Evolutionary conservation across 352 stramenopile species (phyloP), one percentile per base, ranked within the genome.

Genomic region (Phytophthora quininea): DNA sequence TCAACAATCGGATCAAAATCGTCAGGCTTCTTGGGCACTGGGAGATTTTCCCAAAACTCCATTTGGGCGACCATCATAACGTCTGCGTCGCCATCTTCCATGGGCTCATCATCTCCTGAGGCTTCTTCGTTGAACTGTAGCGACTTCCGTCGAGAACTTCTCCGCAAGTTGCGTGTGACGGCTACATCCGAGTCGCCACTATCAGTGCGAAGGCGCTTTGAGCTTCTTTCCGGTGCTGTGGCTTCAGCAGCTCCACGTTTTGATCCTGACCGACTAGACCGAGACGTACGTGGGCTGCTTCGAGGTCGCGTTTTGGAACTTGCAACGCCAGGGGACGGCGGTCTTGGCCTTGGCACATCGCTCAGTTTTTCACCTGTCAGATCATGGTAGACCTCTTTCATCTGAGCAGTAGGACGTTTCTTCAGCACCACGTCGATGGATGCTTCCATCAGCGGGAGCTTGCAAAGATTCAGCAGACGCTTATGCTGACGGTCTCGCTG

Each of bases 401-500:
- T 95, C 12, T 77, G 53, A 1, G 78, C 54, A 1, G 76, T 89
- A 10, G 86, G 87, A 1, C 80, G 78, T 67, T 84, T 93, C 68
- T 93, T 93, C 19, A 92, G 54, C 4, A 94, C 63, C 46, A 94
- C 77, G 31, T 95, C 83, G 7, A 92, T 82, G 14, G 77, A 86
- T 24, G 79, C 60, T 40, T 89, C 75, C 83, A 93, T 87, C 24
- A 86, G 79, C 37, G 79, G 80, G 31, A 90, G 62, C 49, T 77
- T 74, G 59, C 71, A 91, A 0, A 87, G 15, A 59, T 86, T 89
- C 37, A 94, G 60, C 53, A 95, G 58, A 19, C 87, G 82, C 59
- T 93, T 95, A 35, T 92, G 88, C 60, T 91, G 86, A n/a, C 88
- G 82, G 67, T 96, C 89, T 38, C 89, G 87, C 53, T 95, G 89